A percentile compares a stretch with the other conserved stretches of the same genome.
Conservation (phyloP, 2,329 filamentous ascomycete genomes). For the Aspergillus arachidicola region DNA sequence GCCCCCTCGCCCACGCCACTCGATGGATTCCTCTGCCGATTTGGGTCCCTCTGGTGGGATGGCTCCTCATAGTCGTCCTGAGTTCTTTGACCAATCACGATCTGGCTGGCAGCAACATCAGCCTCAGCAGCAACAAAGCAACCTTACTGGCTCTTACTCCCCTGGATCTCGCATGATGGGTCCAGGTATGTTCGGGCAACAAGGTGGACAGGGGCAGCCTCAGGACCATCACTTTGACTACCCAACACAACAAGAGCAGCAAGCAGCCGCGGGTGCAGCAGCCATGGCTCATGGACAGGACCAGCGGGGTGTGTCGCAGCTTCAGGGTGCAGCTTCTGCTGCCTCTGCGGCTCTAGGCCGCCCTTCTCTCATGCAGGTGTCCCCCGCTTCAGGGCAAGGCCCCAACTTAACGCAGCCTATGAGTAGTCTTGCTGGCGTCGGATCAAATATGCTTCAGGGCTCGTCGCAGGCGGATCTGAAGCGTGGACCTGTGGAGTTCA, state of each 20-base stretch:
- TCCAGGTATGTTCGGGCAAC: conserved; percentile 39
- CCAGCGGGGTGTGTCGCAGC: conserved; percentile 66
- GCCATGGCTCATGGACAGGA: conserved; percentile 62
- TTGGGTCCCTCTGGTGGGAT: conserved; percentile 34
- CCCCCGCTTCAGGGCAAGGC: conserved; percentile 47
- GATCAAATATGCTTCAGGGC: conserved; percentile 59
- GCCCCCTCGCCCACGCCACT: conserved; percentile 38
- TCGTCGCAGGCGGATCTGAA: conserved; percentile 60
- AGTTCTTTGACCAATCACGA: conserved; percentile 45
- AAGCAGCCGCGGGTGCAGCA: conserved; percentile 49
- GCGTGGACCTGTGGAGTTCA: conserved; percentile 94
- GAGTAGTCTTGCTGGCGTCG: conserved; percentile 64
- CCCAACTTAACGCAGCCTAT: conserved; percentile 54
- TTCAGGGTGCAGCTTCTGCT: conserved; percentile 67
- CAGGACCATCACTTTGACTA: conserved; percentile 49
- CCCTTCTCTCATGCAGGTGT: conserved; percentile 52
- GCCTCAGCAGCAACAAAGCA: conserved; percentile 34
- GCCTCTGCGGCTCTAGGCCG: conserved; percentile 54
- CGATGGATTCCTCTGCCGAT: conserved; percentile 38
- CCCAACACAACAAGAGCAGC: conserved; percentile 47
- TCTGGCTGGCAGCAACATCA: conserved; percentile 43
- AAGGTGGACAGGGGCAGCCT: conserved; percentile 38
- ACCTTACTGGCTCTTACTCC: conserved; percentile 42
- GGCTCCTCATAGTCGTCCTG: conserved; percentile 35
- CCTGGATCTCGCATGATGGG: conserved; percentile 42